A percentile compares a stretch with the other conserved stretches of the same genome.
These are phyloP conservation scores for Boechera retrofracta DNA, from an alignment of 345 rosid genomes.

Conservation along the genomic window DNA sequence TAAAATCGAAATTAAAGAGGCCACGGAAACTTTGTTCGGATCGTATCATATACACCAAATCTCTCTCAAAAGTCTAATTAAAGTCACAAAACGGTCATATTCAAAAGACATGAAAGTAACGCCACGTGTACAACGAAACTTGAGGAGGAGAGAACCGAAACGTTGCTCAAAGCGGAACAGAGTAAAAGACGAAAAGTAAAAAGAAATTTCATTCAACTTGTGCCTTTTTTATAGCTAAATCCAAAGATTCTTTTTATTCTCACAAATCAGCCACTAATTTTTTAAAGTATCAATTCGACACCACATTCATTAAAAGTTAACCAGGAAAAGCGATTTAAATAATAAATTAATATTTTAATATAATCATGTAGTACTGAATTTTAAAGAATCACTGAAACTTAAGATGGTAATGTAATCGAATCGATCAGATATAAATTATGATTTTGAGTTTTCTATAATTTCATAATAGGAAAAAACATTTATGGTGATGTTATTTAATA, in stretches of 20 bases:
- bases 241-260: not conserved
- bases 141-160: constrained; percentile 31
- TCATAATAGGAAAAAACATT: not conserved
- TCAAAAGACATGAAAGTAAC: not conserved
- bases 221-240: constrained; percentile 1
- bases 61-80: not conserved
- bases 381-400: not conserved
- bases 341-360: too few relatives aligned
- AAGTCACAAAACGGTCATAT: not conserved
- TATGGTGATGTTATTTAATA: not conserved
- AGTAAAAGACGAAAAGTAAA: not conserved
- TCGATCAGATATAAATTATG: not conserved
- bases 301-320: not conserved
- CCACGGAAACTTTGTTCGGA: not conserved
- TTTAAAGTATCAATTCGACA: not conserved
- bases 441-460: too few relatives aligned
- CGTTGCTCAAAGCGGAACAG: constrained; percentile 41
- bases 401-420: too few relatives aligned
- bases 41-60: constrained; percentile 13
- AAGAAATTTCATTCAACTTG: not conserved
- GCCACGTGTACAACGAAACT: constrained; percentile 27
- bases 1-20: not conserved
- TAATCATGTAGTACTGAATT: too few relatives aligned
- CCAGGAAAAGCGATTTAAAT: not conserved
- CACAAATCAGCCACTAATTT: constrained; percentile 26